A percentile compares a stretch with the other conserved stretches of the same genome.
Evolutionary conservation across 2,329 filamentous ascomycete species (phyloP).

Genomic region (Pseudovirgaria hyperparasitica): DNA sequence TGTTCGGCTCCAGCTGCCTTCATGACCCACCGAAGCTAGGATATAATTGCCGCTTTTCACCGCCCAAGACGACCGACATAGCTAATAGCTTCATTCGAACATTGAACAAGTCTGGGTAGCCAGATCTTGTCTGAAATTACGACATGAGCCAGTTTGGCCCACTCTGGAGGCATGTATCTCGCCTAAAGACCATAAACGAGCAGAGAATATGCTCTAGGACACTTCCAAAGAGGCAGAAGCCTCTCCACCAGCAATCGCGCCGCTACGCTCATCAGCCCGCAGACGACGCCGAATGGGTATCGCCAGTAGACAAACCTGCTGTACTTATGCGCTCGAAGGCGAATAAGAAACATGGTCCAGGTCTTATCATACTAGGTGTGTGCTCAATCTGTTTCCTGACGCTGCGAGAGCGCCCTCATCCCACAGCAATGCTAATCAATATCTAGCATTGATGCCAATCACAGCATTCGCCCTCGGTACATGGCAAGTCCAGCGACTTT

Average conservation of each 20-base stretch:
- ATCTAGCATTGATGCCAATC: constrained; percentile 67
- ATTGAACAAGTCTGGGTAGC: no score
- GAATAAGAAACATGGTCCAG: constrained; percentile 63
- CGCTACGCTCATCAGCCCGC: constrained; percentile 39
- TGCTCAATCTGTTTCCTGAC: constrained; percentile 3
- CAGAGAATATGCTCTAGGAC: no score
- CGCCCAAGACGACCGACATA: no score
- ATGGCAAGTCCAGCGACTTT: constrained; percentile 88
- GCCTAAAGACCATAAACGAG: no score
- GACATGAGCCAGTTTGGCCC: no score
- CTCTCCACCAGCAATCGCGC: constrained; percentile 3
- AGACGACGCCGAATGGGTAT: constrained; percentile 69
- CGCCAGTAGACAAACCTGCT: constrained; percentile 76
- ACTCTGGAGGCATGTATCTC: no score
- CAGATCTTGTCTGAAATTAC: no score
- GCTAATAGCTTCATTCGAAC: no score
- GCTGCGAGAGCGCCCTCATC: no score
- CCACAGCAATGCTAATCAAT: constrained; percentile 1
- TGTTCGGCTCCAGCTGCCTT: no score
- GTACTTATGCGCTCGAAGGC: constrained; percentile 67
- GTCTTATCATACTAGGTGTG: constrained; percentile 63
- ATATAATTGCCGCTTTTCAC: no score
- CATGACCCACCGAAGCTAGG: no score
- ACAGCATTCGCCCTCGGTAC: constrained; percentile 83
- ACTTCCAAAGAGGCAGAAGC: constrained; percentile 12